Base-by-base conservation (phyloP, 768 basidiomycete genomes). In the Boletellus sp. region DNA sequence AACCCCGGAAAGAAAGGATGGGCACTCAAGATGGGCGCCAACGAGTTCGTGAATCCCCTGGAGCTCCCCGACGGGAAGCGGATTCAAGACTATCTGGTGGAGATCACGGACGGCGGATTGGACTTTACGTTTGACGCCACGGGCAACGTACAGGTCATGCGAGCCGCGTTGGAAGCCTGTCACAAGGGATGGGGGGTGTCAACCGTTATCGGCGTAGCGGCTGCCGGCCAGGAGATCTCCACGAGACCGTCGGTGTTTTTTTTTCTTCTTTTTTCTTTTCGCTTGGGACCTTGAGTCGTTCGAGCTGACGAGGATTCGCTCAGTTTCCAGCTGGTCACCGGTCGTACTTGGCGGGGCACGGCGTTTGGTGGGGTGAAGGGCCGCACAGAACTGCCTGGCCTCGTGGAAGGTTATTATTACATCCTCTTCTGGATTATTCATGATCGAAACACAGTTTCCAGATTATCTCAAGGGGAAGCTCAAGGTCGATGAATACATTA, bases 161-260 rank as follows among this genome's bases (percentile, higher is more conserved):
- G 94, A 53, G 75, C 85, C 42, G 96, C 96, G 22, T 81, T 99
- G 41, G 96, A 99, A 72, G 90, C 94, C n/a, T 97, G 94, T 70
- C 96, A 99, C 72, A 98, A 98, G 67, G 96, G 96, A 13, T 99
- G 96, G 96, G 96, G 96, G 59, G 86, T 97, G 37, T 91, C 85
- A 50, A 97, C 91, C 48, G 67, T 99, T 57, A 97, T 99, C 52
- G 95, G 95, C 52, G 96, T 99, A 36, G 96, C 96, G 4, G 93
- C 94, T 20, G 93, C 96, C 17, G 96, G 96, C 7, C 85, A 96
- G 62, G 96, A 98, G 70, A 93, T 94, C 54, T 79, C 87, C 11
- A 94, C 93, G 34, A 76, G 93, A 54, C 93, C 93, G 79, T 89
- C 62, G 68, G 87, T 72, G 20, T 26, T 11, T 28, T 11, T n/a